Evolutionary conservation across 1,284 basidiomycete species (phyloP).

Genomic region (Farysia itapuensis): DNA sequence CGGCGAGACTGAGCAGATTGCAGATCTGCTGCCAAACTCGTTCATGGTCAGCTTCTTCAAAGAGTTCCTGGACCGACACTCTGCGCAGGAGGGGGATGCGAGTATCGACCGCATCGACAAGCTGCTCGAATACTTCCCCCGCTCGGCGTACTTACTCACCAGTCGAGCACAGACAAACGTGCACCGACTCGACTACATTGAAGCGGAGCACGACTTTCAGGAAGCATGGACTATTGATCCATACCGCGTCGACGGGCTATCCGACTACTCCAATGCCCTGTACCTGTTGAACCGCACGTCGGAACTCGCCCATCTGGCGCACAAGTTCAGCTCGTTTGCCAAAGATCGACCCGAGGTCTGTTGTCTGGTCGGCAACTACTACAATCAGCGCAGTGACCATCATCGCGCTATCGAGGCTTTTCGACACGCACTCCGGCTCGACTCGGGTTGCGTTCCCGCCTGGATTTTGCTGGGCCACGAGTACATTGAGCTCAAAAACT

Average conservation of each 20-base stretch:
- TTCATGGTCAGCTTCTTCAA: conserved; percentile 80
- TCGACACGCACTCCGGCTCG: conserved; percentile 86
- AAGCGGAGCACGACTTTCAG: conserved; percentile 52
- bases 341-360: conserved; percentile 67
- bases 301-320: conserved; percentile 86
- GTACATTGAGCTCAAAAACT: conserved; percentile 98
- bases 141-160: conserved; percentile 77
- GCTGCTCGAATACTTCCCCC: conserved; percentile 78
- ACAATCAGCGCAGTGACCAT: conserved; percentile 87
- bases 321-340: conserved; percentile 61
- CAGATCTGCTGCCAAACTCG: conserved; percentile 72
- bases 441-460: conserved; percentile 88
- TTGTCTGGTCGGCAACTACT: conserved; percentile 96
- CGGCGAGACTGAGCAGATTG: conserved; percentile 38
- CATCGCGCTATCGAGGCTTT: conserved; percentile 96
- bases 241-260: conserved; percentile 88
- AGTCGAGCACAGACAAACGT: conserved; percentile 46
- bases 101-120: conserved; percentile 48
- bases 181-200: conserved; percentile 38
- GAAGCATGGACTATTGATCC: conserved; percentile 69
- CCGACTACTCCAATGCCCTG: conserved; percentile 94
- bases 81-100: conserved; percentile 62
- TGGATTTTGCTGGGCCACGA: conserved; percentile 99
- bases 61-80: conserved; percentile 81
- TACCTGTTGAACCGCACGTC: conserved; percentile 88